Base-by-base conservation (phyloP, 2,329 filamentous ascomycete genomes). In the Diaporthe sp. region DNA sequence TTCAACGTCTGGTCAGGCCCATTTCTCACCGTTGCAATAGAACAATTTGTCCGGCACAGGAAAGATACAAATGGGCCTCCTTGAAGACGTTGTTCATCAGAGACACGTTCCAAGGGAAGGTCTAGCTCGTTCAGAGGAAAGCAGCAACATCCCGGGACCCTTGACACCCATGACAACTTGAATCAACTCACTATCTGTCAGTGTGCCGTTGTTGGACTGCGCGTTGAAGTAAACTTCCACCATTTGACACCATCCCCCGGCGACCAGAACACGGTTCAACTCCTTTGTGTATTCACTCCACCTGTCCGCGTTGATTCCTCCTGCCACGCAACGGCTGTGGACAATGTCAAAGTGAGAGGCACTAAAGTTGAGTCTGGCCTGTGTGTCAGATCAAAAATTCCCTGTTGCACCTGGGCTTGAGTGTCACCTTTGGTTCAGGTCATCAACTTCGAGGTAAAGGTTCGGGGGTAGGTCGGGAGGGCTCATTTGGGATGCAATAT, bases 181-280 rank as follows among this genome's bases (percentile, higher is more conserved):
- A 92, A 80, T 94, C 89, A 67, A 88, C 89, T 92, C 75, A 88
- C 91, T 87, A 68, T 92, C 88, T 15, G 90, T 92, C 78, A 97
- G 85, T n/a, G 90, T 91, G 7, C 95, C 95, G 79, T 94, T 97
- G 78, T 96, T 92, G 0, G 95, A 97, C 82, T 97, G 96, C 35
- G 94, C 92, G 77, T 95, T 95, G 82, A 92, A 93, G 80, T 97
- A 95, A 79, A 96, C 90, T 81, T 98, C 96, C n/a, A 94, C 90
- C 89, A 97, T 92, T 80, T 98, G 95, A 75, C 94, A 89, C 95
- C 95, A 98, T 1, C 96, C 95, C 2, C 92, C 93, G 8, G 92
- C 92, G 68, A 91, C 92, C 76, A 96, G 85, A 13, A 95, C 88
- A 30, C 90, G 88, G 77, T 91, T 89, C 75, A 97, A 93, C 78